These are phyloP conservation scores for Bonia amplexicaulis DNA, from an alignment of 176 grass and related monocot species.

Conservation along the genomic window DNA sequence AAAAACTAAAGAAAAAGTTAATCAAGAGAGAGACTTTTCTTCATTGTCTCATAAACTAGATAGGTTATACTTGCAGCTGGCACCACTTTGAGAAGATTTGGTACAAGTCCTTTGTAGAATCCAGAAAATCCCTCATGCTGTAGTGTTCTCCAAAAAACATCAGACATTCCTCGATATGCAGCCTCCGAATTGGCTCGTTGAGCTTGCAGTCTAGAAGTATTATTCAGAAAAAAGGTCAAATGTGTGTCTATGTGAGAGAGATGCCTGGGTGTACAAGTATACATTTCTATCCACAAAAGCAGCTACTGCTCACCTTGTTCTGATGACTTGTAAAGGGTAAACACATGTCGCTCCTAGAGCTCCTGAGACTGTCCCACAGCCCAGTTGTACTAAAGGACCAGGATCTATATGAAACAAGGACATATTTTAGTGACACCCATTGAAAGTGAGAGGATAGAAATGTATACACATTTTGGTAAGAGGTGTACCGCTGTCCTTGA, in stretches of 20 bases:
- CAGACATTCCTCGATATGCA: conserved; percentile 72
- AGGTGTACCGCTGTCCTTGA: conserved; percentile 63
- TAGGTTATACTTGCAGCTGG: conserved; percentile 90
- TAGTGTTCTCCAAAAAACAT: conserved; percentile 66
- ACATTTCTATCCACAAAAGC: conserved; percentile 11
- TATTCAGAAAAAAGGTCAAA: background rate
- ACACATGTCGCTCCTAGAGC: conserved; percentile 84
- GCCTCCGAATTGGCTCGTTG: conserved; percentile 41
- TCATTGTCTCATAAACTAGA: conserved; percentile 87
- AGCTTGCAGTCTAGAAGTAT: conserved; percentile 67
- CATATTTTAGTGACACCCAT: background rate
- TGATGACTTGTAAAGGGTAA: conserved; percentile 88
- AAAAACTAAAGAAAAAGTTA: conserved; percentile 32
- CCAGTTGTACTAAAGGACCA: conserved; percentile 67
- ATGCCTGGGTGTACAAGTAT: background rate
- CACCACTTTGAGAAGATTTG: conserved; percentile 87
- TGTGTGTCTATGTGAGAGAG: background rate
- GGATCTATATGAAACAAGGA: conserved; percentile 42
- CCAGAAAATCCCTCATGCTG: conserved; percentile 50
- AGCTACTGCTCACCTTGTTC: conserved; percentile 57
- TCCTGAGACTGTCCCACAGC: conserved; percentile 83
- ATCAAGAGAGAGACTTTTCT: conserved; percentile 74
- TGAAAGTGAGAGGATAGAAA: background rate
- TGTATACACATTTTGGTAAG: background rate
- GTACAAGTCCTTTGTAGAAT: conserved; percentile 85